Evolutionary conservation across 2,329 filamentous ascomycete species (phyloP), one percentile per base, ranked within the genome.

Genomic region (Parastagonospora nodorum): DNA sequence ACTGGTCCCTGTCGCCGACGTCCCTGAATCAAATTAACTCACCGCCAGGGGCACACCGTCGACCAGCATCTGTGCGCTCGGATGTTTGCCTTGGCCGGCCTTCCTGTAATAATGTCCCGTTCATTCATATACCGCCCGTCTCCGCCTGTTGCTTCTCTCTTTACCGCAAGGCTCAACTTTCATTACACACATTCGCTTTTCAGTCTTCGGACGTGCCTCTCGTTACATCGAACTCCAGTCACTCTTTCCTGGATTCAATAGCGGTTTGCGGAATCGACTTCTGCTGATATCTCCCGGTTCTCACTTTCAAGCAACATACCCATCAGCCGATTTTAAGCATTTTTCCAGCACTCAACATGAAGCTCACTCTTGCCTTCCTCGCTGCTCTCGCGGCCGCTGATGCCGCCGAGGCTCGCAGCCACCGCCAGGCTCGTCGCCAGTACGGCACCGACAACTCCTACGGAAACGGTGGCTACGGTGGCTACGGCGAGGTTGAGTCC

Each of bases 1-100:
- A 67, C 53, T 67, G 66, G 62, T 54, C 61, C 61, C 53, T 57
- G 58, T 60, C 39, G 45, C 53, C 44, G 47, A 50, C 47, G 58
- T 63, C 60, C 66, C 62, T 66, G 61, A 63, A 64, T 58, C 63
- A 71, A 72, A 71, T 71, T 69, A 69, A 64, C 67, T 42, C 60
- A 39, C 58, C 49, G 60, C 65, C 67, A 67, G 68, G 69, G 68
- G 67, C 58, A 54, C 27, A 41, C 47, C 55, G 57, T 53, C 44
- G 33, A 49, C 49, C 56, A 53, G 48, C 51, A 54, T 58, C 50
- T 44, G 54, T 60, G 60, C 60, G 46, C 45, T 5, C 54, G 45
- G 48, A 42, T 44, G 51, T 52, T 56, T 53, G 58, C 36, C 69
- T 70, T 66, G 63, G 66, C 65, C 36, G n/a, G 27, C 49, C 19